These are phyloP conservation scores for Nigrospora sphaerica DNA, from an alignment of 2,329 filamentous ascomycete genomes.

Conservation along the genomic window DNA sequence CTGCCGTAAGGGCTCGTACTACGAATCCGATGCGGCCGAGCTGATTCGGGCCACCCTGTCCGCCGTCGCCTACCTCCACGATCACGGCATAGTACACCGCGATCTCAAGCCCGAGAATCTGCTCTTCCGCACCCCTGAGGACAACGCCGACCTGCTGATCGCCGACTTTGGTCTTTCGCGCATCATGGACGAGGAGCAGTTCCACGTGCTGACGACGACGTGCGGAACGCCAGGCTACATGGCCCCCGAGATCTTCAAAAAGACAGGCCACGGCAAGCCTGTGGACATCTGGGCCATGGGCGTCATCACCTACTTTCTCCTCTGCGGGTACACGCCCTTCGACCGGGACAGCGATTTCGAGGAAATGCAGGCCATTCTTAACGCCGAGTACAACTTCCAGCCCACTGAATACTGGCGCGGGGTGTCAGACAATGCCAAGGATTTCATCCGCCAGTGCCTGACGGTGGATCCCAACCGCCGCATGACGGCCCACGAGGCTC, in stretches of 20 bases:
- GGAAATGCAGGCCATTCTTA: conserved; percentile 98
- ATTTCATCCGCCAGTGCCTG: conserved; percentile 87
- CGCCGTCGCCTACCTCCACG: conserved; percentile 96
- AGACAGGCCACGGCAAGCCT: conserved; percentile 94
- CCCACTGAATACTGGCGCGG: conserved; percentile 95
- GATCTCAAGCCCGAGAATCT: conserved; percentile 97
- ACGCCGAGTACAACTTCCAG: conserved; percentile 92
- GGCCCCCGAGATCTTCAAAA: conserved; percentile 99
- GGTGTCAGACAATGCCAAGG: conserved; percentile 76
- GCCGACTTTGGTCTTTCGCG: conserved; percentile 93
- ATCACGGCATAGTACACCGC: conserved; percentile 96
- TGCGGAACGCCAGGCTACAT: conserved; percentile 98
- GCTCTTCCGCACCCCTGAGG: conserved; percentile 92
- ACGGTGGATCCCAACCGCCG: conserved; percentile 82
- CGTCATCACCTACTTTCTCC: conserved; percentile 96
- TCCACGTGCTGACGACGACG: conserved; percentile 94
- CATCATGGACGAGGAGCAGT: conserved; percentile 99
- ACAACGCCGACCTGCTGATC: conserved; percentile 94
- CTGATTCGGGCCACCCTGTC: conserved; percentile 91
- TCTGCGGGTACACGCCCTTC: conserved; percentile 97
- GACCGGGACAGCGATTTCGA: conserved; percentile 96
- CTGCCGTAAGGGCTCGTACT: conserved; percentile 97
- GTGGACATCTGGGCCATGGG: conserved; percentile 98
- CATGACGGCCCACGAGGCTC: conserved; percentile 81
- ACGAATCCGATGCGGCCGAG: conserved; percentile 92